Percentiles rank a stretch among this genome's conserved stretches.
phyloP scores from a whole-genome alignment of 2,329 filamentous ascomycete species.

The Xenoacremonium recifei region DNA sequence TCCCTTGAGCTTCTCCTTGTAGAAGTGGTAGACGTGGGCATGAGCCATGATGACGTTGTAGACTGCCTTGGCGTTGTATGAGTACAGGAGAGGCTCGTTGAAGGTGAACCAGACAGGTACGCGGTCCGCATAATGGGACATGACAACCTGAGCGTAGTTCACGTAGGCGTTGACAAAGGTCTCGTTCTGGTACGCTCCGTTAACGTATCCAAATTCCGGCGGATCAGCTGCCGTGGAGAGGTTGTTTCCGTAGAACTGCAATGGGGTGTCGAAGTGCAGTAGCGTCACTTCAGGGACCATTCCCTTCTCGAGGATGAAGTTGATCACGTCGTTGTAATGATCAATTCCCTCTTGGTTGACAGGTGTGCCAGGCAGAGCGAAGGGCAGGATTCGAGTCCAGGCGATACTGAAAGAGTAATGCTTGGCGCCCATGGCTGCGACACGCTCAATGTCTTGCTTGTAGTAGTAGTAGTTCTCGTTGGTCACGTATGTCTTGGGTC shows the following conservation, averaged over 20 bases:
- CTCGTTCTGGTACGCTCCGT: slow-evolving; percentile 44
- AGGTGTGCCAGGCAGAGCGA: slow-evolving; percentile 47
- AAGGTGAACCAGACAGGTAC: slow-evolving; percentile 53
- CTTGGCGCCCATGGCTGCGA: slow-evolving; percentile 49
- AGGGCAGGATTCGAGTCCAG: slow-evolving; percentile 53
- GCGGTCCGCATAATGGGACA: slow-evolving; percentile 50
- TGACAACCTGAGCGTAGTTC: slow-evolving; percentile 51
- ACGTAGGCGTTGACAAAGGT: slow-evolving; percentile 50
- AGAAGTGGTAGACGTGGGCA: slow-evolving; percentile 50
- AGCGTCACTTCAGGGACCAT: slow-evolving; percentile 49
- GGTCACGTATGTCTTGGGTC: slow-evolving; percentile 34
- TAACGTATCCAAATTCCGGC: slow-evolving; percentile 36
- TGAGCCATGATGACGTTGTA: slow-evolving; percentile 47
- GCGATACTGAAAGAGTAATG: slow-evolving; percentile 53
- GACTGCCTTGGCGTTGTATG: slow-evolving; percentile 36
- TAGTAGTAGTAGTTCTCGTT: slow-evolving; percentile 55
- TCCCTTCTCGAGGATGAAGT: slow-evolving; percentile 46
- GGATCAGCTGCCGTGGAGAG: slow-evolving; percentile 16
- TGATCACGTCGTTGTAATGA: slow-evolving; percentile 55
- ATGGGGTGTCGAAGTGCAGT: slow-evolving; percentile 48
- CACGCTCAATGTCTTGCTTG: slow-evolving; percentile 54
- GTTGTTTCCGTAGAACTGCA: slow-evolving; percentile 40
- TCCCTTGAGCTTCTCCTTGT: slow-evolving; percentile 52
- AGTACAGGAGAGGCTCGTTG: slow-evolving; percentile 48
- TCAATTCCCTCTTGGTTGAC: slow-evolving; percentile 50